These are phyloP conservation scores for Lasiosphaeriaceae sp. DNA, from an alignment of 495 filamentous ascomycete genomes.

Conservation along the genomic window DNA sequence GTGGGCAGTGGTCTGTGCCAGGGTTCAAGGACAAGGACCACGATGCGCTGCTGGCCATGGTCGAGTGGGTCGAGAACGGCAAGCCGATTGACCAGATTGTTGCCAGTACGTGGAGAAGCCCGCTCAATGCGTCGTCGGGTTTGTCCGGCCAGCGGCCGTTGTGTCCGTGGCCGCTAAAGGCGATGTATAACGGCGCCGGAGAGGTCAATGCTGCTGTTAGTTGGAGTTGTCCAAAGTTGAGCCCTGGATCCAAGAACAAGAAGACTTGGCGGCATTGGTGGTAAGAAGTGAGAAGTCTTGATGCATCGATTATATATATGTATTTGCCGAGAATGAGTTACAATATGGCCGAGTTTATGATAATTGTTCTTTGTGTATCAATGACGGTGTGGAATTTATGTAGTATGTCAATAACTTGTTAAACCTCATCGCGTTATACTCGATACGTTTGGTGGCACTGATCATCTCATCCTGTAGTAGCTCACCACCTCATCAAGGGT, in stretches of 20 bases:
- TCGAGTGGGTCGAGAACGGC: slow-evolving; percentile 51
- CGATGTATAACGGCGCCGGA: slow-evolving; percentile 20
- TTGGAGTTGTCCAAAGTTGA: slow-evolving; percentile 11
- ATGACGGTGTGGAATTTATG: too few relatives aligned
- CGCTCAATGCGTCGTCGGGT: slow-evolving; percentile 25
- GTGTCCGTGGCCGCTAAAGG: slow-evolving; percentile 41
- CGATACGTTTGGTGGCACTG: too few relatives aligned
- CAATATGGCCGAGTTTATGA: too few relatives aligned
- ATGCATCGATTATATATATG: too few relatives aligned
- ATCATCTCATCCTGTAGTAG: too few relatives aligned
- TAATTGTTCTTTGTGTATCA: too few relatives aligned
- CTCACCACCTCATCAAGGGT: too few relatives aligned
- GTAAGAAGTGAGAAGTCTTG: too few relatives aligned
- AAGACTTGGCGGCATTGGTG: background rate
- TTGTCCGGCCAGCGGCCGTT: slow-evolving; percentile 40
- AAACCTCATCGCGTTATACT: too few relatives aligned
- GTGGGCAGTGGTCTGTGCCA: slow-evolving; percentile 24
- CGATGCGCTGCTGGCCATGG: slow-evolving; percentile 47
- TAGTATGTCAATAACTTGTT: too few relatives aligned
- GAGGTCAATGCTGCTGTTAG: slow-evolving; percentile 11
- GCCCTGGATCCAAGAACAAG: background rate
- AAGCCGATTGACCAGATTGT: slow-evolving; percentile 36
- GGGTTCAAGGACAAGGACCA: slow-evolving; percentile 42
- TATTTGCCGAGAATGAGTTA: too few relatives aligned
- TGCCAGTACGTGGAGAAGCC: slow-evolving; percentile 41